phyloP scores from a whole-genome alignment of 805 yeast species.

The Yarrowia alimentaria region DNA sequence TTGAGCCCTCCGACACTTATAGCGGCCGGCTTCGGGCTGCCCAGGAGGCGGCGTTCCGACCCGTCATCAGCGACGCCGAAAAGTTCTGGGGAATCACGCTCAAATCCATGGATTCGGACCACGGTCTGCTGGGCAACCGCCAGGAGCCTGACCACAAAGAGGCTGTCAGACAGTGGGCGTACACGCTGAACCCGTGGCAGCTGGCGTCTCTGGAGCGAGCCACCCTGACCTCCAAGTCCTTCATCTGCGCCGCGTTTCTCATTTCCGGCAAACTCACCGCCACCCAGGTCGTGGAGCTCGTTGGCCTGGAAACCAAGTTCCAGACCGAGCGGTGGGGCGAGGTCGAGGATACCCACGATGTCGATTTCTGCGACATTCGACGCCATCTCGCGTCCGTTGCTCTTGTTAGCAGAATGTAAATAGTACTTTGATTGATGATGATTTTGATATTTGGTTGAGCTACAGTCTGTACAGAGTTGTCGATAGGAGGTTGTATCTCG shows the following conservation, averaged over 20 bases:
- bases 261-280: constrained; percentile 48
- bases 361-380: constrained; percentile 85
- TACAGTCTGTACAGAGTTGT: too few species aligned
- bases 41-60: constrained; percentile 77
- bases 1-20: constrained; percentile 76
- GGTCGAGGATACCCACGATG: constrained; percentile 98
- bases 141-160: constrained; percentile 61
- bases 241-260: constrained; percentile 73
- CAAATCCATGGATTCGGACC: constrained; percentile 72
- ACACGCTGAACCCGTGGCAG: constrained; percentile 65
- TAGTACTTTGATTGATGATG: neutral
- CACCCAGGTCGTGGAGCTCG: constrained; percentile 72
- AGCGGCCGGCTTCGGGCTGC: constrained; percentile 75
- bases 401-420: neutral
- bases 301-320: constrained; percentile 74
- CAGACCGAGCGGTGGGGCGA: constrained; percentile 97
- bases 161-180: constrained; percentile 65
- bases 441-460: neutral
- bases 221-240: constrained; percentile 80
- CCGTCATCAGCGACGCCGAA: constrained; percentile 69
- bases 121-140: constrained; percentile 74
- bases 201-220: constrained; percentile 87
- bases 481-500: too few species aligned
- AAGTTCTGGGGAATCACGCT: constrained; percentile 52
- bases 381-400: constrained; percentile 53